Conservation (phyloP, 352 stramenopile species). For the Globisporangium takayamanum region DNA sequence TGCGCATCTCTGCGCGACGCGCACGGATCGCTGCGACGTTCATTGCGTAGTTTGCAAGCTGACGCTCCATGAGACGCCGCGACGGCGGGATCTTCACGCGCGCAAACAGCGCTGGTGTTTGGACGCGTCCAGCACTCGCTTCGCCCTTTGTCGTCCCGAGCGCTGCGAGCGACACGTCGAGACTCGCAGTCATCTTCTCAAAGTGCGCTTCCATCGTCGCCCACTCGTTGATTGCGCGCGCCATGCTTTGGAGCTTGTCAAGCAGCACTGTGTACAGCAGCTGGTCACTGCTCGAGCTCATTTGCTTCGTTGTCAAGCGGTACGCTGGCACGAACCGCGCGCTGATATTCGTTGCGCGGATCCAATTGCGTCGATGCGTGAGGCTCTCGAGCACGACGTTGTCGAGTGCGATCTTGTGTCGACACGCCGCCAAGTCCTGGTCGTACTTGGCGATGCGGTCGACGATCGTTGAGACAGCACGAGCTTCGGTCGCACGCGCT, state of each 20-base stretch:
- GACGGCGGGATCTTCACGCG: constrained; percentile 60
- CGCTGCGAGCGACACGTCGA: constrained; percentile 38
- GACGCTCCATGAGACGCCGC: constrained; percentile 58
- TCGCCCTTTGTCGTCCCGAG: constrained; percentile 26
- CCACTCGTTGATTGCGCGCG: constrained; percentile 63
- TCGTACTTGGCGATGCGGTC: constrained; percentile 52
- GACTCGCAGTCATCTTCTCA: constrained; percentile 46
- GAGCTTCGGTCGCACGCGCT: constrained; percentile 29
- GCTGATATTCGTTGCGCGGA: constrained; percentile 56
- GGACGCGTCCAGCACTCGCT: background rate
- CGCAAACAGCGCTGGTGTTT: constrained; percentile 36
- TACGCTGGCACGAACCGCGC: constrained; percentile 65
- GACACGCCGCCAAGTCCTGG: constrained; percentile 39
- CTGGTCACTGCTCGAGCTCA: constrained; percentile 65
- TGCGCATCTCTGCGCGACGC: constrained; percentile 40
- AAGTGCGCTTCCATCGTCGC: constrained; percentile 68
- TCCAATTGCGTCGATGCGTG: constrained; percentile 52
- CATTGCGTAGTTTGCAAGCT: constrained; percentile 59
- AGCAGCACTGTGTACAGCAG: constrained; percentile 65
- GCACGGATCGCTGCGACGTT: constrained; percentile 45
- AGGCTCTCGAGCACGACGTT: constrained; percentile 62
- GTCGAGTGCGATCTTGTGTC: constrained; percentile 48
- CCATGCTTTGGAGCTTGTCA: constrained; percentile 58
- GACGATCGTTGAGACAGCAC: constrained; percentile 39
- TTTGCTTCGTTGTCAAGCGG: constrained; percentile 53